Base-by-base conservation (phyloP, 176 grass and related monocot species). In the Phragmites australis region DNA sequence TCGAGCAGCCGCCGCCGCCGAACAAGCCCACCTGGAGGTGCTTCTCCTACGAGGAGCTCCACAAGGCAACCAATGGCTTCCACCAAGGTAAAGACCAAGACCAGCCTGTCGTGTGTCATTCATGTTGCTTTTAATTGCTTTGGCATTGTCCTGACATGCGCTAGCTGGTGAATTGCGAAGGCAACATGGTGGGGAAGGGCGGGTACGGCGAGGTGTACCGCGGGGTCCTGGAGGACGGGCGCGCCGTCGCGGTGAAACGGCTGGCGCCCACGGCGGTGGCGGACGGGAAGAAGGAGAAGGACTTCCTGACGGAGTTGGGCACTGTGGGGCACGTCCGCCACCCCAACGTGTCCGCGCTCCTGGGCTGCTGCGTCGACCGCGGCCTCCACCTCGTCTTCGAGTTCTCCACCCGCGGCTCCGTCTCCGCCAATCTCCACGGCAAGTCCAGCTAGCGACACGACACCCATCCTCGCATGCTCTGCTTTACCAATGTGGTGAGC, bases 371-470 rank as follows among this genome's bases (percentile, higher is more conserved):
- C 87, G 65, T 97, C 44, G 95, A 97, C 74, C 88, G 84, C 6
- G 95, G 89, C 12, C 77, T 97, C 40, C 87, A 97, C 83, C 78
- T 97, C 60, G 82, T 97, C 83, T 97, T 97, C 82, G 78, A 92
- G 16, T 92, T 94, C 88, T 90, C 92, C 68, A 54, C 86, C 0
- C 86, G 69, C 0, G 95, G 95, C 83, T 97, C 95, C 30, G 95
- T 97, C 83, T 97, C 92, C 80, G 91, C 95, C 7, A 97, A 97
- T 39, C 92, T 97, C 88, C 90, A 97, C 68, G 94, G 91, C 53
- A 68, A 78, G 70, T 65, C 7, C 2, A 29, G 7, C 42, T 1
- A 9, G 5, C 34, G 34, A 37, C 34, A 37, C 34, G 34, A 37
- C 34, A 37, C 34, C 34, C 34, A 37, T 37, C 34, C 1, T 4